A percentile compares a stretch with the other conserved stretches of the same genome.
Conservation (phyloP, 192 early-diverging fungal species). For the Rhizophagus clarus region DNA sequence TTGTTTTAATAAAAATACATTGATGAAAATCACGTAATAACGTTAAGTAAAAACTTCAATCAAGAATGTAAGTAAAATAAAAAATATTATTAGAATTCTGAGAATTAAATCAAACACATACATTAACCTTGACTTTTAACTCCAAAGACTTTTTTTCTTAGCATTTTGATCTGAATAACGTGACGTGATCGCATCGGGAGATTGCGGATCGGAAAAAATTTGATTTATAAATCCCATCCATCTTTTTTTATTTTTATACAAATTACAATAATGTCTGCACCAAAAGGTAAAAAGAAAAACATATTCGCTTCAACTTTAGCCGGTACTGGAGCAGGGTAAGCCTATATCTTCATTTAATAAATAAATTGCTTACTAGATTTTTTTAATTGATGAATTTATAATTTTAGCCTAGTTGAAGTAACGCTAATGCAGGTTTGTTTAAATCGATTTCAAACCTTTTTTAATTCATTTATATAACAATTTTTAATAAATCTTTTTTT, state of each 20-base stretch:
- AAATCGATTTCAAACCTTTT: neutral
- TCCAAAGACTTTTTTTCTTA: no score
- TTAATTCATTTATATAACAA: neutral
- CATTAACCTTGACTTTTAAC: no score
- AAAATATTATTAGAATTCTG: no score
- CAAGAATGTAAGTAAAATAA: no score
- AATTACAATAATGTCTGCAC: neutral
- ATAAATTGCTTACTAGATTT: neutral
- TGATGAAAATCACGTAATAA: no score
- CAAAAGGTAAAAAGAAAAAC: neutral
- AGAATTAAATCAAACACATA: no score
- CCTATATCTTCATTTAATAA: neutral
- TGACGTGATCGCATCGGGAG: neutral
- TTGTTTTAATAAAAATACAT: no score
- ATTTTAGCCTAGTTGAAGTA: slow-evolving; percentile 33
- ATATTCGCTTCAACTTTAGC: slow-evolving; percentile 44
- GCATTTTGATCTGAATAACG: no score
- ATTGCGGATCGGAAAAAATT: neutral
- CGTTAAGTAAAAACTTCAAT: no score
- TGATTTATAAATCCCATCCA: neutral
- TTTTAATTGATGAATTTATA: neutral
- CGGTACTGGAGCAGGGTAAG: slow-evolving; percentile 43
- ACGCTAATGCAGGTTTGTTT: slow-evolving; percentile 42
- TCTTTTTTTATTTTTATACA: neutral
- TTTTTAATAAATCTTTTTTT: neutral